Evolutionary conservation across 2,329 filamentous ascomycete genomes (phyloP), one percentile per base, ranked within the genome.

Genomic region (Pyricularia grisea): DNA sequence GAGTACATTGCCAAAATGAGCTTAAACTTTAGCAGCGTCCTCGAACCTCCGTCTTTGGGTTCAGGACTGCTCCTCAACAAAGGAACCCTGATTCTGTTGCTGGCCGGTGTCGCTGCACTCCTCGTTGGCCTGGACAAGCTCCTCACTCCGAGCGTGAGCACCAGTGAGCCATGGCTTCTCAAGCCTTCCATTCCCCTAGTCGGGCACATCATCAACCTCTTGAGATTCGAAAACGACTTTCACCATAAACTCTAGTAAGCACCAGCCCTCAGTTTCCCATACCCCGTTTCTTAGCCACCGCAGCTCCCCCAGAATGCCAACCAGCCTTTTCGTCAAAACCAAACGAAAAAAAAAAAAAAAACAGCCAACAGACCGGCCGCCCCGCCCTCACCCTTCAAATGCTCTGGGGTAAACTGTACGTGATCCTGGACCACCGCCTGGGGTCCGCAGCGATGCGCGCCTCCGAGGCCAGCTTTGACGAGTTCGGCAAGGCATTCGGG

Each of bases 371-470:
- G 25, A 61, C 58, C n/a, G n/a, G 58, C 58, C n/a, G 58, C 58
- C n/a, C 58, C 2, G 80, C 82, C 68, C 81, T 78, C 66, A 83
- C 83, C 0, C 73, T 85, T 3, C 80, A 79, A 12, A 80, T 84
- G 74, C 74, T 82, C 30, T 78, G 75, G 66, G 73, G 76, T 55
- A 81, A 81, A 68, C 73, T 82, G 23, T 85, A 85, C 72, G 72
- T 80, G 17, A 77, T 84, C 27, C 80, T 75, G 63, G 77, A 78
- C 5, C 79, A 82, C 1, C 67, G 73, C 0, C 72, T 84, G 3
- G 75, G 80, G 20, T 76, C 78, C 28, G 73, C 77, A 6, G 77
- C 80, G 12, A 77, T 82, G 42, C 79, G 81, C 28, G 76, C 75
- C n/a, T 79, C 80, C 60, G 76, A 77, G 25, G 73, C 84, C 27